Evolutionary conservation across 805 yeast genomes (phyloP).

Genomic region (Metschnikowia shivogae): DNA sequence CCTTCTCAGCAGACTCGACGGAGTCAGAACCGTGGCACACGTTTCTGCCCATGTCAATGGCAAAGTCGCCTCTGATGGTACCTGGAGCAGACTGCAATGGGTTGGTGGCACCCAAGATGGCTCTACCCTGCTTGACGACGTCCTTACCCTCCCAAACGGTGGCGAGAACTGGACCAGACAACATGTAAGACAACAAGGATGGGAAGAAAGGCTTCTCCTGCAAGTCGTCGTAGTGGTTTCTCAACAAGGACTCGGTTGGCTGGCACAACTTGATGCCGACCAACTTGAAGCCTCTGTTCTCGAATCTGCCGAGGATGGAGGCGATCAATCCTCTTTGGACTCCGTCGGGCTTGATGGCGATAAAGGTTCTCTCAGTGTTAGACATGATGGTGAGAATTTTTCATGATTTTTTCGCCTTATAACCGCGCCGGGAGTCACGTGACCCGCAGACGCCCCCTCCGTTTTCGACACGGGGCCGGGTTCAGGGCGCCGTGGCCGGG

Average conservation of each 20-base stretch:
- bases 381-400: slow-evolving; percentile 38
- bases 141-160: slow-evolving; percentile 99
- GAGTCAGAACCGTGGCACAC: slow-evolving; percentile 99
- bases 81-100: slow-evolving; percentile 97
- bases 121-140: slow-evolving; percentile 98
- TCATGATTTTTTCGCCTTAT: neutral
- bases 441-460: neutral
- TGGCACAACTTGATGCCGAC: slow-evolving; percentile 90
- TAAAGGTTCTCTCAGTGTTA: slow-evolving; percentile 77
- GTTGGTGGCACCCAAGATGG: slow-evolving; percentile 97
- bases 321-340: slow-evolving; percentile 98
- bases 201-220: slow-evolving; percentile 98
- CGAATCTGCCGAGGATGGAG: slow-evolving; percentile 88
- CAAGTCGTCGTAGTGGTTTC: slow-evolving; percentile 94
- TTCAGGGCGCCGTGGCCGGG: too few species aligned
- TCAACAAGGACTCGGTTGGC: slow-evolving; percentile 83
- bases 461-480: too few species aligned
- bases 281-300: slow-evolving; percentile 95
- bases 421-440: slow-evolving; percentile 1
- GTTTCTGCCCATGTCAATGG: slow-evolving; percentile 98
- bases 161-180: slow-evolving; percentile 97
- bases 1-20: slow-evolving; percentile 95
- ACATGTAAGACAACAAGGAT: slow-evolving; percentile 91
- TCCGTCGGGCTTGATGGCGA: slow-evolving; percentile 98
- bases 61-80: slow-evolving; percentile 99